Conservation (phyloP, 2,329 filamentous ascomycete genomes). For the Ophiostoma piceae region DNA sequence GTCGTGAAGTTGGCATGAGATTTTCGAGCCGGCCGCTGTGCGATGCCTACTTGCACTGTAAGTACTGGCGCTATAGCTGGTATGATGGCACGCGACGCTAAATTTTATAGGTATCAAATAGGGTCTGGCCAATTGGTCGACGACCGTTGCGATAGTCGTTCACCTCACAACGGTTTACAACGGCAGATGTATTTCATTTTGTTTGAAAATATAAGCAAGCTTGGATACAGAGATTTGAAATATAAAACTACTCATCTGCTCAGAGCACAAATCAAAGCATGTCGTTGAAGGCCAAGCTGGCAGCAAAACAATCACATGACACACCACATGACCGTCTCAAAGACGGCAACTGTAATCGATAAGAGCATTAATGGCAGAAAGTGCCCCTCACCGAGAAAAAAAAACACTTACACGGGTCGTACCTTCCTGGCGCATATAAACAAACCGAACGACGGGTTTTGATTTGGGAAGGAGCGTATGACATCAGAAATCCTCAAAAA, state of each 20-base stretch:
- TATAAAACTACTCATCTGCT: background rate
- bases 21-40: background rate
- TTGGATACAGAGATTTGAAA: background rate
- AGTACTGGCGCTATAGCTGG: background rate
- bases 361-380: background rate
- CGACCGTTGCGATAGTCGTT: background rate
- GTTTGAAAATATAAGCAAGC: background rate
- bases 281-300: background rate
- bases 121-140: background rate
- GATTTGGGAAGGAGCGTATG: background rate
- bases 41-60: constrained; percentile 9
- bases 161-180: background rate
- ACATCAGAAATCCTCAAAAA: background rate
- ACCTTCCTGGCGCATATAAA: background rate
- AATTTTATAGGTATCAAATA: constrained; percentile 10
- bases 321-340: background rate
- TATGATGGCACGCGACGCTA: background rate
- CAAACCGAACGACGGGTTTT: background rate
- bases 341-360: background rate
- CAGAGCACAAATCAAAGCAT: background rate
- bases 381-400: constrained; percentile 6
- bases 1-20: background rate
- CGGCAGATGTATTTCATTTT: background rate
- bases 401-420: constrained; percentile 2
- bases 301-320: background rate